Evolutionary conservation across 1,284 basidiomycete species (phyloP).

Genomic region (Cryptococcus deneoformans): DNA sequence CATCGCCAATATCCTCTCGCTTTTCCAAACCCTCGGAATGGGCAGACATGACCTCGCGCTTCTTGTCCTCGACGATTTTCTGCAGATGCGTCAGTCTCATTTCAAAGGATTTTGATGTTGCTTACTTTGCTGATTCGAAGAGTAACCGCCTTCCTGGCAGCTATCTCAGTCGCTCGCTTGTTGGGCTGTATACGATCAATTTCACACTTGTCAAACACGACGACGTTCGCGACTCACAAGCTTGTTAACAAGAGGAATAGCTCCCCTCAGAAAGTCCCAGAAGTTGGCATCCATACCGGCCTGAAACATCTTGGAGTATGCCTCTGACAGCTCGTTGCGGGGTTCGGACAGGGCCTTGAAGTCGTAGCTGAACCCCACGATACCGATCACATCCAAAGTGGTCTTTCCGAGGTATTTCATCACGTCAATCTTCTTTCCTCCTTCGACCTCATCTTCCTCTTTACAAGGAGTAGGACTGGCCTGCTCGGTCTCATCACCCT

Average conservation of each 20-base stretch:
- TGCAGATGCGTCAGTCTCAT: constrained; percentile 2
- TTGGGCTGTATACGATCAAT: constrained; percentile 21
- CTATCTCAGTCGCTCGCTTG: constrained; percentile 45
- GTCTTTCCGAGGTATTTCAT: constrained; percentile 61
- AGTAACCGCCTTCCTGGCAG: constrained; percentile 54
- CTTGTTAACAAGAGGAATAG: constrained; percentile 57
- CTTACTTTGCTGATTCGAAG: constrained; percentile 56
- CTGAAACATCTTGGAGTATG: constrained; percentile 36
- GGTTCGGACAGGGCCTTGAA: constrained; percentile 51
- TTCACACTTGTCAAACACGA: neutral
- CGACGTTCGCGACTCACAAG: constrained; percentile 54
- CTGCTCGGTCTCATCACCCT: constrained; percentile 11
- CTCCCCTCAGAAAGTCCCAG: constrained; percentile 61
- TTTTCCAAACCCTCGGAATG: constrained; percentile 41
- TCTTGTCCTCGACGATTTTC: constrained; percentile 58
- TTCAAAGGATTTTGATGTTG: neutral
- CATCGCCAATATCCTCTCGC: constrained; percentile 52
- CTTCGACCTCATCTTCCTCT: constrained; percentile 15
- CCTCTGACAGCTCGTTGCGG: constrained; percentile 37
- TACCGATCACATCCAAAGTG: constrained; percentile 68
- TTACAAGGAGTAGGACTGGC: constrained; percentile 19
- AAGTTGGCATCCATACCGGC: constrained; percentile 48
- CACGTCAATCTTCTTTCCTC: constrained; percentile 55
- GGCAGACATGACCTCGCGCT: constrained; percentile 38
- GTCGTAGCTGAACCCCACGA: constrained; percentile 65